phyloP scores from a whole-genome alignment of 2,329 filamentous ascomycete genomes.

The Colletotrichum eleusines region DNA sequence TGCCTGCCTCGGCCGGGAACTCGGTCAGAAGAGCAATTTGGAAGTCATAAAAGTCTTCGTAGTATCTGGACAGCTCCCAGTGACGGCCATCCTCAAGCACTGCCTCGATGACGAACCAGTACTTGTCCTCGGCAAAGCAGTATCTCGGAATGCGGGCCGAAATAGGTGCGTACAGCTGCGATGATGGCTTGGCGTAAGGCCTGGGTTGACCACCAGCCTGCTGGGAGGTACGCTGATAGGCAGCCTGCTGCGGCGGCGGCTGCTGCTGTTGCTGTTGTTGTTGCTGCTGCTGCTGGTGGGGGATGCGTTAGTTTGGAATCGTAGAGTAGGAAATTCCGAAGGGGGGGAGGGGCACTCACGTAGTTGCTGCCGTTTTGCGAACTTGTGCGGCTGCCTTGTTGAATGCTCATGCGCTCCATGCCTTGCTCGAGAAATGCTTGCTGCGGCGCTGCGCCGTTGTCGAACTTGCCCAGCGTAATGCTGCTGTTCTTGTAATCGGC shows the following conservation, averaged over 20 bases:
- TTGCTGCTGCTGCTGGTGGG: background rate
- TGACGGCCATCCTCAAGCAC: slow-evolving; percentile 89
- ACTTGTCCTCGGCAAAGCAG: slow-evolving; percentile 96
- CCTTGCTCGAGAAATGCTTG: slow-evolving; percentile 72
- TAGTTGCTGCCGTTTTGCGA: slow-evolving; percentile 60
- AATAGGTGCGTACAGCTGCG: slow-evolving; percentile 79
- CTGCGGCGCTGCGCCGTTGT: slow-evolving; percentile 61
- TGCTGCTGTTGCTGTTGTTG: slow-evolving; percentile 45
- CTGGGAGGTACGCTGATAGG: slow-evolving; percentile 47
- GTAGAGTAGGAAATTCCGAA: no score
- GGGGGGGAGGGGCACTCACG: slow-evolving; percentile 58
- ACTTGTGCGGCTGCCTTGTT: slow-evolving; percentile 65
- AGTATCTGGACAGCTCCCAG: slow-evolving; percentile 95
- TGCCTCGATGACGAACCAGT: slow-evolving; percentile 98
- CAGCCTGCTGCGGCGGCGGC: slow-evolving; percentile 49
- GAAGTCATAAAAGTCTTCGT: slow-evolving; percentile 99
- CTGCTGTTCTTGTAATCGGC: slow-evolving; percentile 99
- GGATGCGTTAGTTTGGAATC: background rate
- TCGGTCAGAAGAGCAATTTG: slow-evolving; percentile 94
- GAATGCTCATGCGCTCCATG: slow-evolving; percentile 84
- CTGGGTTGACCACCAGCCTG: slow-evolving; percentile 54
- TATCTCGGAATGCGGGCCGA: slow-evolving; percentile 90
- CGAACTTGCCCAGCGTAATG: slow-evolving; percentile 94
- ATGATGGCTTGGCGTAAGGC: slow-evolving; percentile 56
- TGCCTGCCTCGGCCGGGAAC: slow-evolving; percentile 93